These are phyloP conservation scores for Styphnolobium japonicum DNA, from an alignment of 306 rosid species.

Conservation along the genomic window DNA sequence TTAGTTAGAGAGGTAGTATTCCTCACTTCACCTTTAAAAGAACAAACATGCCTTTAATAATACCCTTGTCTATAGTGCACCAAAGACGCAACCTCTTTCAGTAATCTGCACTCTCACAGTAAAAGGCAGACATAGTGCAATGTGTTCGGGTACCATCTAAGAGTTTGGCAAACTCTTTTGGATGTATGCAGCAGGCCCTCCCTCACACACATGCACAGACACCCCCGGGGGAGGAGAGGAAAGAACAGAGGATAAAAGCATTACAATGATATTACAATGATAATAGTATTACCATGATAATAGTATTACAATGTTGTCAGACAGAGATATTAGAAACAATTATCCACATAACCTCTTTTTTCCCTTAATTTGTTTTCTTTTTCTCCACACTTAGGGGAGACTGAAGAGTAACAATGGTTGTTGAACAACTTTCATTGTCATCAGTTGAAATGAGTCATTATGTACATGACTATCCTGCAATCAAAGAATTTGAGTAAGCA, in stretches of 20 bases:
- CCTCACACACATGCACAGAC: no score
- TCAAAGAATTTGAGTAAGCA: slow-evolving; percentile 39
- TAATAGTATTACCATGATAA: no score
- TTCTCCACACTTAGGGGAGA: slow-evolving; percentile 12
- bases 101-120: slow-evolving; percentile 2
- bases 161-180: no score
- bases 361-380: background rate
- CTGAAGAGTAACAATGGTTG: slow-evolving; percentile 14
- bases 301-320: background rate
- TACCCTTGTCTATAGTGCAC: slow-evolving; percentile 15
- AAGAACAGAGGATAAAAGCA: no score
- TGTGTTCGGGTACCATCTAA: background rate
- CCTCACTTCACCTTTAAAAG: slow-evolving; percentile 12
- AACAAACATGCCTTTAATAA: slow-evolving; percentile 13
- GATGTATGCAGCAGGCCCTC: no score
- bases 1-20: background rate
- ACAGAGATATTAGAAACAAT: slow-evolving; percentile 7
- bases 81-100: slow-evolving; percentile 1
- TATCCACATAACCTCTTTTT: slow-evolving; percentile 4
- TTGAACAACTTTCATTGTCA: slow-evolving; percentile 21
- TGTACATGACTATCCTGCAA: slow-evolving; percentile 32
- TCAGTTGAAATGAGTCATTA: slow-evolving; percentile 11
- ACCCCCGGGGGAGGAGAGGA: no score
- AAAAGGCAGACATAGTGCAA: slow-evolving; percentile 12
- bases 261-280: no score